Conservation (phyloP, 306 rosid species). For the Prinsepia uniflora region DNA sequence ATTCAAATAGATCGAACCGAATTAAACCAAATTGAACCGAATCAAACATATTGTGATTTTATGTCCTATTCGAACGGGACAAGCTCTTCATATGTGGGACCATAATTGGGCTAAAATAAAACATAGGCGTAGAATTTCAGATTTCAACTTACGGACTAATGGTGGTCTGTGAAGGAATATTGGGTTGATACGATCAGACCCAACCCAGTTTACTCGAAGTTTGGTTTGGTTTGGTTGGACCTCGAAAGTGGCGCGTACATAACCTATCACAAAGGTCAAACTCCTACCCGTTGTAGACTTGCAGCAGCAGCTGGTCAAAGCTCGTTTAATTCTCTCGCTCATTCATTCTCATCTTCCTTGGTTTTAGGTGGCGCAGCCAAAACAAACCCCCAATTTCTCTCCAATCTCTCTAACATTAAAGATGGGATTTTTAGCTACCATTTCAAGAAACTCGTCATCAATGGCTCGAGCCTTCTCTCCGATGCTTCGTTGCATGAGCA, state of each 20-base stretch:
- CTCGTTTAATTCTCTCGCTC: neutral
- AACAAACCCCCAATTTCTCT: neutral
- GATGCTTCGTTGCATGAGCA: slow-evolving; percentile 53
- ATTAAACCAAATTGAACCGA: too few species aligned
- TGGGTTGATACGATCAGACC: neutral
- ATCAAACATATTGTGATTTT: too few species aligned
- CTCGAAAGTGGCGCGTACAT: neutral
- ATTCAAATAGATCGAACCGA: too few species aligned
- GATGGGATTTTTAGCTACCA: slow-evolving; percentile 19
- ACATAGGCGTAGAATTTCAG: too few species aligned
- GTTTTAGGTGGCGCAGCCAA: slow-evolving; percentile 22
- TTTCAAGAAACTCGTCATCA: slow-evolving; percentile 15
- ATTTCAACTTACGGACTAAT: too few species aligned
- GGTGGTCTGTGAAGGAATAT: neutral
- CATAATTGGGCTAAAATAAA: too few species aligned
- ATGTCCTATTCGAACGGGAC: too few species aligned
- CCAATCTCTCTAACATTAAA: neutral
- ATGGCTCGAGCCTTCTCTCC: slow-evolving; percentile 25
- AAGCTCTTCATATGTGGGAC: too few species aligned
- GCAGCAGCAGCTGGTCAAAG: neutral
- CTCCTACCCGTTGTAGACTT: too few species aligned
- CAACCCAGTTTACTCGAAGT: neutral
- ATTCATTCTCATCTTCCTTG: neutral
- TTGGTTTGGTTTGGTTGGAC: neutral
- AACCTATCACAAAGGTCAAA: neutral